Percentiles rank a stretch among this genome's conserved stretches.
Conservation (phyloP, 2,329 filamentous ascomycete genomes). For the Fusarium phyllophilum region DNA sequence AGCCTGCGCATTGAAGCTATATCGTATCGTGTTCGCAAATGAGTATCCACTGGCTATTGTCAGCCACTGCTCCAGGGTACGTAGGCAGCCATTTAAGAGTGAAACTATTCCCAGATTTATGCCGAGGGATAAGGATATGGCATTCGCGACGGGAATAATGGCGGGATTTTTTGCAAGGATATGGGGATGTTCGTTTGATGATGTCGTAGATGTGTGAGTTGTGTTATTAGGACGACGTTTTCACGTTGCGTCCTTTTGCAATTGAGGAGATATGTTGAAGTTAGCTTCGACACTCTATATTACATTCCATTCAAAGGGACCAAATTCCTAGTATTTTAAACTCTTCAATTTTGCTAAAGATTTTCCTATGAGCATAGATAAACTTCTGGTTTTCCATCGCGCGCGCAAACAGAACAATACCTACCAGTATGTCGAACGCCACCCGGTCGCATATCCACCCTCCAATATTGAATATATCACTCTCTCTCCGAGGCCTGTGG, state of each 20-base stretch:
- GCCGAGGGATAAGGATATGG: accelerated
- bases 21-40: conserved; percentile 7
- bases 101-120: neutral
- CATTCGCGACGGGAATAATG: too few relatives aligned
- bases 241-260: accelerated
- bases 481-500: accelerated
- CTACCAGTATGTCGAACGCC: neutral
- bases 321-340: accelerated
- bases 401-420: accelerated
- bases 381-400: neutral
- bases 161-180: accelerated
- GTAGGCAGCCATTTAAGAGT: neutral
- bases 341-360: accelerated
- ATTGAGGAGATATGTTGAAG: accelerated
- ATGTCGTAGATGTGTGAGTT: accelerated
- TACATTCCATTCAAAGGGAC: too few relatives aligned
- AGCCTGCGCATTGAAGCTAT: neutral
- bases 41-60: conserved; percentile 12
- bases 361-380: accelerated
- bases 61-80: neutral
- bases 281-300: too few relatives aligned
- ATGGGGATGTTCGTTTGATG: accelerated
- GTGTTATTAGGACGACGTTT: neutral
- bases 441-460: accelerated
- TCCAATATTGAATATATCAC: neutral